Evolutionary conservation across 225 moss, liverwort and hornwort species (phyloP), one percentile per base, ranked within the genome.

Genomic region (Polytrichum commune): DNA sequence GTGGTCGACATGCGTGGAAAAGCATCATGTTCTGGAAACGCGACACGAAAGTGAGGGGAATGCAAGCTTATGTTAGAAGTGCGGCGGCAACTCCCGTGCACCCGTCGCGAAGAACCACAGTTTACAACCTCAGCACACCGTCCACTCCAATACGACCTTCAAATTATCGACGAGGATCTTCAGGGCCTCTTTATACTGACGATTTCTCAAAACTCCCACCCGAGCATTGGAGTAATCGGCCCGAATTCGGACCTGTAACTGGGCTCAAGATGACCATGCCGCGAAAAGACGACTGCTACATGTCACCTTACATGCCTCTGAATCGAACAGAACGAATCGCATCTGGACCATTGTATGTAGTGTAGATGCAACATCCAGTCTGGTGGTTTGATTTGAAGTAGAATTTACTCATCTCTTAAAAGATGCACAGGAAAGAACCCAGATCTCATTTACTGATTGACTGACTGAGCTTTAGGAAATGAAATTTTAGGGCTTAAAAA

Each of bases 1-100:
- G 82, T 8, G 82, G 80, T 0, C 80, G 80, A 60, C 86, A 83
- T 20, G 86, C 86, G 2, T 83, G 82, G 86, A 86, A 86, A 27
- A 80, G 77, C n/a, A 72, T 86, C 10, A 73, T 83, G 30, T 86
- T 86, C 75, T 86, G 86, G 86, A 86, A 74, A 60, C 77, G 78
- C 1, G 67, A 38, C 62, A 46, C 68, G 9, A 56, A 7, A 66
- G 54, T 28, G 7, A 10, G 27, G 8, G 29, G 58, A 7, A 26
- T 55, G 28, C 33, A 32, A 23, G 32, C 63, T 8, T 64, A 25
- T n/a, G 30, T 33, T 61, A 26, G 32, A 18, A 71, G 33, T 55
- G 77, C 77, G 18, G 46, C 77, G 1, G 69, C 70, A 1, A 80
- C 80, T 57, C 86, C 86, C 0, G 19, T 66, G 61, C 66, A 77